Base-by-base conservation (phyloP, 2,329 filamentous ascomycete species). In the Arthrobotrys sinensis region DNA sequence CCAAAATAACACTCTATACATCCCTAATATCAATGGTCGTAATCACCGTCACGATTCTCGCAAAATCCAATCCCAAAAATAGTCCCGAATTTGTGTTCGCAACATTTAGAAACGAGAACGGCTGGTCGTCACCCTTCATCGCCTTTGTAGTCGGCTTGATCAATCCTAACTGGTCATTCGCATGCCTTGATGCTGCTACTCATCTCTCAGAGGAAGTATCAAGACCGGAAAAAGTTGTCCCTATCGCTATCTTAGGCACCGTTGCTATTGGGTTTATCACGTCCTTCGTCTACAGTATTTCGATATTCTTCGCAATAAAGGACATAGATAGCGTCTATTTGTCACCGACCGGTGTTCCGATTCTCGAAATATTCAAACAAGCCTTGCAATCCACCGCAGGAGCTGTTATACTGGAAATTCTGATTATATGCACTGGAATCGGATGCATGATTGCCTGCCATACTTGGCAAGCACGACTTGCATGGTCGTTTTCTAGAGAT, bases 151-250 rank as follows among this genome's bases (percentile, higher is more conserved):
- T 86, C 0, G 87, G 87, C 0, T 81, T 88, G 2, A 85, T 88
- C 1, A 87, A 87, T 73, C 85, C 86, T 0, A 81, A 86, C 4
- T 88, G 86, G 81, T 84, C 84, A 21, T 83, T 88, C 12, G 85
- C 86, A 21, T 86, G 86, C 0, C 82, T 88, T 0, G 87, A 88
- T 78, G 85, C 85, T 0, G 85, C 86, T 3, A 85, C 85, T 0
- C 87, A 88, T 80, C 86, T 88, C 50, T 86, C 87, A 0, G 87
- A 88, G 80, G 87, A 88, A 81, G 87, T 88, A 82, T 84, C 85
- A n/a, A 86, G 86, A 72, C 86, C 86, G 79, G 82, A 86, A 83
- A 65, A 52, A 12, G 40, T 69, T 11, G 50, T 80, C 34, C 72
- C 60, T 5, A 62, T 79, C 81, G 83, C 83, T 84, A 38, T 85